Conservation (phyloP, 805 yeast species). For the Cyberlindnera maclurae region DNA sequence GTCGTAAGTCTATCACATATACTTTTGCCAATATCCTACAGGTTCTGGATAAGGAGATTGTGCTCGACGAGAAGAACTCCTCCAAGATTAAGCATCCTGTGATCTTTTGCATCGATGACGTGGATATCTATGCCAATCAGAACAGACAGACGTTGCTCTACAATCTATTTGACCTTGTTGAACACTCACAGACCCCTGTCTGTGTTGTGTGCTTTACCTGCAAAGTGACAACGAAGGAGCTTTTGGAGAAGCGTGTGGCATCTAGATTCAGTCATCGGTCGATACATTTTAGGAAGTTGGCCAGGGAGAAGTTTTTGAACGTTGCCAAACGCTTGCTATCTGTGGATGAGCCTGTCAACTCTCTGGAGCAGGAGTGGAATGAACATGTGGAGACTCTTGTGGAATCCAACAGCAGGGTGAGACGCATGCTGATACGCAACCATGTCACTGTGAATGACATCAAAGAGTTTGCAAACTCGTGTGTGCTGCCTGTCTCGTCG, state of each 20-base stretch:
- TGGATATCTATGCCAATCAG: constrained; percentile 68
- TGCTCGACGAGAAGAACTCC: constrained; percentile 2
- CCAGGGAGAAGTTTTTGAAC: constrained; percentile 39
- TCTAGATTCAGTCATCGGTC: constrained; percentile 82
- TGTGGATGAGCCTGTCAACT: constrained; percentile 23
- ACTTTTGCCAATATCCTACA: constrained; percentile 54
- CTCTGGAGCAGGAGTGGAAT: constrained; percentile 38
- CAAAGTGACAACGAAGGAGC: constrained; percentile 67
- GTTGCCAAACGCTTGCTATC: constrained; percentile 37
- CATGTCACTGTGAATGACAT: constrained; percentile 55
- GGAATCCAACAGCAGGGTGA: constrained; percentile 26
- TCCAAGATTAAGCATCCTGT: constrained; percentile 37
- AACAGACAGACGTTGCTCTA: constrained; percentile 79
- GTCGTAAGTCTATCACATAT: constrained; percentile 47
- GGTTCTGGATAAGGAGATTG: constrained; percentile 37
- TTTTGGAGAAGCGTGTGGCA: constrained; percentile 84
- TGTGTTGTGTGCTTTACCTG: constrained; percentile 78
- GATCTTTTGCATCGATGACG: constrained; percentile 75
- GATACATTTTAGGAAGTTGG: constrained; percentile 47
- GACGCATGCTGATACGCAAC: constrained; percentile 34
- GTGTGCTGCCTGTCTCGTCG: constrained; percentile 35
- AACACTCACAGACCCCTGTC: constrained; percentile 60
- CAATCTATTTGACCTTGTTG: constrained; percentile 83
- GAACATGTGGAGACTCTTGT: constrained; percentile 25
- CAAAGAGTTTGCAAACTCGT: constrained; percentile 39